Base-by-base conservation (phyloP, 108 stramenopile species). In the Skeletonema grethae region DNA sequence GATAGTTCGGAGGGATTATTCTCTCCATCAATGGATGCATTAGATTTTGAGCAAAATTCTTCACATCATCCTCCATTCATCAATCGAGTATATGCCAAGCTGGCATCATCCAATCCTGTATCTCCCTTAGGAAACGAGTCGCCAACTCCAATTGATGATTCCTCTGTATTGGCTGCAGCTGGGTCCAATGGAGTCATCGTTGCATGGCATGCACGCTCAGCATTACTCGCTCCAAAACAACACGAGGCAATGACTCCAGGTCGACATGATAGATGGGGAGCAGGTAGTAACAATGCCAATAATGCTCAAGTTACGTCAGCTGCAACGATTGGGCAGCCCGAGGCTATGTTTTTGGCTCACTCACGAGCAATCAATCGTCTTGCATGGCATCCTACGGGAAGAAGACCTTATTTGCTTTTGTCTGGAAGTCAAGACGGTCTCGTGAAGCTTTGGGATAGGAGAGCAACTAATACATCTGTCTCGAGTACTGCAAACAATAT, bases 141-240 rank as follows among this genome's bases (percentile, higher is more conserved):
- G 29, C n/a, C 62, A 65, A 39, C 30, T 9, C 45, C 57, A 5
- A 59, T 74, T 11, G 69, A 80, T 31, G 86, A 88, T 56, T 66
- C 84, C 12, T 79, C 80, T 11, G 39, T 94, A 9, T 81, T 94
- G 11, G 89, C 93, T 12, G 93, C 85, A 15, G 86, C 87, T 63
- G 93, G 90, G 69, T 91, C 90, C 20, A 94, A 94, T 75, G 93
- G 93, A 34, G 86, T 89, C 22, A 81, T 94, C 38, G 87, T 89
- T 18, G 77, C 89, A 34, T 94, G 90, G 90, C 81, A 70, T 68
- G 88, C 89, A 36, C 30, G 56, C 57, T 70, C 68, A 45, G 45
- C 76, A 25, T 57, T 67, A 29, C 30, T 71, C 10, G 55, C 81
- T 13, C 64, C 22, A 24, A 64, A 34, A 63, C 62, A 83, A 16